Conservation (phyloP, 805 yeast species). For the Starmerella vitae region DNA sequence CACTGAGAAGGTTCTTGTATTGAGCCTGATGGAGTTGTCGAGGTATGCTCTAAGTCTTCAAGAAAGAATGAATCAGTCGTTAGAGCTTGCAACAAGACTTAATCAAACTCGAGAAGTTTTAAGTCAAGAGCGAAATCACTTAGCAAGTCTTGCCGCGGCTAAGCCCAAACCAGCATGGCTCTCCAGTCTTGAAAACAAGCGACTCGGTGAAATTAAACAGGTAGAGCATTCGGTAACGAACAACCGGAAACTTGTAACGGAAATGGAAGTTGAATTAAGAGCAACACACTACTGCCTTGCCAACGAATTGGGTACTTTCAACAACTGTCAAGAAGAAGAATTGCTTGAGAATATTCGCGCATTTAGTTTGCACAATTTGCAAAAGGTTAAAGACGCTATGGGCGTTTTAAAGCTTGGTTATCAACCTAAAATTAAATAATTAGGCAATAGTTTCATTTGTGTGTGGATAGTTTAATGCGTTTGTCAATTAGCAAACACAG, state of each 20-base stretch:
- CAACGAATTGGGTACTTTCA: slow-evolving; percentile 28
- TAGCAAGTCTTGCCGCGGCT: slow-evolving; percentile 19
- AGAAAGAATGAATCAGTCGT: slow-evolving; percentile 23
- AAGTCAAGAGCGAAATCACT: slow-evolving; percentile 17
- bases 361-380: slow-evolving; percentile 16
- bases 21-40: slow-evolving; percentile 1
- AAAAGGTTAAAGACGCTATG: slow-evolving; percentile 18
- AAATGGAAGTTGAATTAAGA: slow-evolving; percentile 25
- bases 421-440: too few species aligned
- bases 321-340: slow-evolving; percentile 26
- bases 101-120: slow-evolving; percentile 18
- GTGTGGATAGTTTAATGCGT: too few species aligned
- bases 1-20: not conserved
- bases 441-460: too few species aligned
- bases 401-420: slow-evolving; percentile 13
- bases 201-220: slow-evolving; percentile 25
- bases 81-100: slow-evolving; percentile 21
- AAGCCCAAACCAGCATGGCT: slow-evolving; percentile 23
- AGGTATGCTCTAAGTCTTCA: slow-evolving; percentile 14
- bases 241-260: slow-evolving; percentile 22
- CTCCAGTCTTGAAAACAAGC: slow-evolving; percentile 26
- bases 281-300: slow-evolving; percentile 29
- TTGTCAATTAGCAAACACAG: too few species aligned
- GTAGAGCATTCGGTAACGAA: slow-evolving; percentile 24
- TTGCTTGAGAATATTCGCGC: slow-evolving; percentile 20